Evolutionary conservation across 129 eudicot species (phyloP), one percentile per base, ranked within the genome.

Genomic region (Saussurea involucrata): DNA sequence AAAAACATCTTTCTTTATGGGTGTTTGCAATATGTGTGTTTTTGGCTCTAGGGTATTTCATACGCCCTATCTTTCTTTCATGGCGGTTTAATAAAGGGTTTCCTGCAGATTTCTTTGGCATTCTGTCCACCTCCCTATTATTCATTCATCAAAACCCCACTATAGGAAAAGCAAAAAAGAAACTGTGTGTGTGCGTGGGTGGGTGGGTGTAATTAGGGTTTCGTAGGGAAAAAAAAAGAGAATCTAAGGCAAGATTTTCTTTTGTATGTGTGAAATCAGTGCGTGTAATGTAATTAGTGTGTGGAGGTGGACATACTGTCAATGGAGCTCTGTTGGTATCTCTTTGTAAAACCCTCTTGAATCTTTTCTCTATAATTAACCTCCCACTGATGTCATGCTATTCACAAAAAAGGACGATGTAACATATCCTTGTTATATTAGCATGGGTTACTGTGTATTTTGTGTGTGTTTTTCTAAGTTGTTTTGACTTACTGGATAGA

Each of bases 271-370:
- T 34, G 32, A 29, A n/a, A 18, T 9, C 1, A 17, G 60, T 44
- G 73, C 53, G 60, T 49, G 28, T 17, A n/a, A n/a, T n/a, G n/a
- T n/a, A n/a, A n/a, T n/a, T n/a, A 24, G 9, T 25, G 78, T 17
- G 75, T 75, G 96, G 98, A 93, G 98, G 98, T 93, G 98, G 98
- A 73, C 89, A 93, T 93, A 80, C 92, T 93, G 98, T 86, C 98
- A 93, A 93, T 85, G 36, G 96, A 90, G 88, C 90, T 90, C 86
- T 90, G 96, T 87, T 83, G 89, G 90, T 79, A 85, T 90, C 93
- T 84, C 94, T 90, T 90, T 86, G 92, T 85, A 78, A 90, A 93
- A 86, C 92, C 88, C 84, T 79, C 92, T 60, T 81, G 84, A 81
- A 81, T 25, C 66, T 68, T 37, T 17, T 32, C 44, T 44, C 18